Conservation (phyloP, 2,329 filamentous ascomycete species). For the Ophiostoma himal-ulmi region DNA sequence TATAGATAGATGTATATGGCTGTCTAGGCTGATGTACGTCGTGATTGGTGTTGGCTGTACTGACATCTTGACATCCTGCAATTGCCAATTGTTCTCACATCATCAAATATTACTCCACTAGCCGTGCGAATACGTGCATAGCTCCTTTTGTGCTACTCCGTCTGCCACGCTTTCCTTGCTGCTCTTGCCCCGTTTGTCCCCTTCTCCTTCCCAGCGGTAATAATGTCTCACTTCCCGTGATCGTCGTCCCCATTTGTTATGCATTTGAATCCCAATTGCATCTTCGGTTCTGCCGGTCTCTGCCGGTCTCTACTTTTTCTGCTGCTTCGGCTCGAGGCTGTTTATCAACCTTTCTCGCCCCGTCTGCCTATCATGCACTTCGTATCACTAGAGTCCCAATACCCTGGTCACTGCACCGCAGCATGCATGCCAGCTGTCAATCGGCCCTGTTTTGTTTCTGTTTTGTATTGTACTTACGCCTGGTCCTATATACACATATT, state of each 20-base stretch:
- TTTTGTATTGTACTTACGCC: too few relatives aligned
- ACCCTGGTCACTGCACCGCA: conserved; percentile 8
- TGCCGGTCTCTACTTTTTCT: background rate
- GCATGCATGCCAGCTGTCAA: conserved; percentile 10
- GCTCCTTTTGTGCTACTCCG: background rate
- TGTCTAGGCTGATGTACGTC: background rate
- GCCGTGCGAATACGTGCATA: conserved; percentile 1
- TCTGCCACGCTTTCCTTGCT: background rate
- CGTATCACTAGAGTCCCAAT: conserved; percentile 5
- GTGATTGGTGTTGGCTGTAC: background rate
- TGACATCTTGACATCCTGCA: background rate
- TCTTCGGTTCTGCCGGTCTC: background rate
- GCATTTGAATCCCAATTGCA: background rate
- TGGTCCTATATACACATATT: too few relatives aligned
- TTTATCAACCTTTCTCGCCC: conserved; percentile 1
- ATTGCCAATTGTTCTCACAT: background rate
- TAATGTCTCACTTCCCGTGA: background rate
- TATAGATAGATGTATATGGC: background rate
- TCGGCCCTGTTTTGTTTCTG: background rate
- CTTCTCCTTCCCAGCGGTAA: background rate
- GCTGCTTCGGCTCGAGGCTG: background rate
- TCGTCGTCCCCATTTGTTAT: background rate
- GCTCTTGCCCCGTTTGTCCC: conserved; percentile 3
- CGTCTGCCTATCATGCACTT: background rate
- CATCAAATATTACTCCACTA: background rate